phyloP scores from a whole-genome alignment of 1,284 basidiomycete genomes.

The Tilletiopsis washingtonensis region DNA sequence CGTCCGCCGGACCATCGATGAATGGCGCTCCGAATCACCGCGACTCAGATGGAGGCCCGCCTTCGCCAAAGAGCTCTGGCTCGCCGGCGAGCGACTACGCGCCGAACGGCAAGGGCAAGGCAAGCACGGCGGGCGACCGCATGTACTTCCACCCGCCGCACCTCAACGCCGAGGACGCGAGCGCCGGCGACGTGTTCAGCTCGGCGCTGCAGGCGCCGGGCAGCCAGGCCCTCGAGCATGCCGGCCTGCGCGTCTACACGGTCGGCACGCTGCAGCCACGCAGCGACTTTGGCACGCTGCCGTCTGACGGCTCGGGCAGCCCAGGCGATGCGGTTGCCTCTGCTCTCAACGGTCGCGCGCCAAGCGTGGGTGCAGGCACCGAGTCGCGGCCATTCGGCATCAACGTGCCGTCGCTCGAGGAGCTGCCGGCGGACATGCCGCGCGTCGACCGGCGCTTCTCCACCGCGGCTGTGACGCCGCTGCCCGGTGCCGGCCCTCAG shows the following conservation, averaged over 20 bases:
- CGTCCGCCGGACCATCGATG: no score
- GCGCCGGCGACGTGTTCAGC: constrained; percentile 8
- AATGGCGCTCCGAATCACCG: neutral
- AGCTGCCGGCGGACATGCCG: constrained; percentile 19
- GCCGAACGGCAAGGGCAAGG: constrained; percentile 4
- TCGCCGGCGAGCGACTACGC: constrained; percentile 10
- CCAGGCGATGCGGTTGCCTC: neutral
- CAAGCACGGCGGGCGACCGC: neutral
- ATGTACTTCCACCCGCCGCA: constrained; percentile 27
- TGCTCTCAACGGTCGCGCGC: neutral
- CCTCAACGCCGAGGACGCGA: constrained; percentile 15
- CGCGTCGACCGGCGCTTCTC: constrained; percentile 14
- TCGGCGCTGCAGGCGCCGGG: constrained; percentile 14
- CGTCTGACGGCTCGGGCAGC: neutral
- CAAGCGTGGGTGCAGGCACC: neutral
- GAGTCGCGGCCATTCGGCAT: constrained; percentile 6
- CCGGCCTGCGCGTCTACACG: constrained; percentile 70
- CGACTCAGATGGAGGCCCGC: no score
- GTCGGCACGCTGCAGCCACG: constrained; percentile 68
- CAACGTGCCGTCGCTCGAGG: constrained; percentile 11
- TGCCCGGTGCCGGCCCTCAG: neutral
- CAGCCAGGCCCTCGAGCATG: constrained; percentile 31
- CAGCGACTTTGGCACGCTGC: constrained; percentile 3
- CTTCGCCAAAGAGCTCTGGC: constrained; percentile 26
- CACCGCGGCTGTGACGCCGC: constrained; percentile 2